Conservation (phyloP, 345 rosid species). For the Streptanthus diversifolius region DNA sequence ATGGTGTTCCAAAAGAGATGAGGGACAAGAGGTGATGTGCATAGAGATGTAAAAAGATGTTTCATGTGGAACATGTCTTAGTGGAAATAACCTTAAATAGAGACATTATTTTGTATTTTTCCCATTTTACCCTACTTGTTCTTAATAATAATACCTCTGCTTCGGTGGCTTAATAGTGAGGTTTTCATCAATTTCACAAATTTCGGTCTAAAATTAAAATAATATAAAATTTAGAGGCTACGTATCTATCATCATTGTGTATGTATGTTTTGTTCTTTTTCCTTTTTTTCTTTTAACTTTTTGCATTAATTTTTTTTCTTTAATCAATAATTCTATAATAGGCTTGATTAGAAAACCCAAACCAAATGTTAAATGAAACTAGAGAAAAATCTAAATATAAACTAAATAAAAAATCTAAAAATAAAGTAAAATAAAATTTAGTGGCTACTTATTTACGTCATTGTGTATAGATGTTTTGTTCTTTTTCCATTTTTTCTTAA, state of each 20-base stretch:
- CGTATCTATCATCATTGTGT: not conserved
- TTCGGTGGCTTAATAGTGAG: constrained; percentile 12
- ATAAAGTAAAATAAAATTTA: too few relatives aligned
- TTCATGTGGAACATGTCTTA: constrained; percentile 35
- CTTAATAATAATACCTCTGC: constrained; percentile 1
- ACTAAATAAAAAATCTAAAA: too few relatives aligned
- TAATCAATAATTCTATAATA: too few relatives aligned
- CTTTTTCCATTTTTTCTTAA: too few relatives aligned
- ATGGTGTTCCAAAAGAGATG: constrained; percentile 14
- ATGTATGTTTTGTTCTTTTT: not conserved
- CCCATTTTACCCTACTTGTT: constrained; percentile 24
- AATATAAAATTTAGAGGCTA: not conserved
- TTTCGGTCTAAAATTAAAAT: not conserved
- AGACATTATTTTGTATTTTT: constrained; percentile 27
- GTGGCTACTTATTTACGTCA: too few relatives aligned
- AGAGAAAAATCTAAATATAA: too few relatives aligned
- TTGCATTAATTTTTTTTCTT: too few relatives aligned
- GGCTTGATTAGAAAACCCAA: too few relatives aligned
- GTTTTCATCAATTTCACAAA: constrained; percentile 21
- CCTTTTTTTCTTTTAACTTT: too few relatives aligned
- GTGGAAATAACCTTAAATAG: constrained; percentile 31
- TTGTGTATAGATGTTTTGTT: too few relatives aligned
- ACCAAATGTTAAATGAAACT: too few relatives aligned
- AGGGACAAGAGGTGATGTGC: constrained; percentile 36
- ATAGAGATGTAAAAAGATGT: constrained; percentile 30